phyloP scores from a whole-genome alignment of 805 yeast genomes.

The Myxozyma udenii region DNA sequence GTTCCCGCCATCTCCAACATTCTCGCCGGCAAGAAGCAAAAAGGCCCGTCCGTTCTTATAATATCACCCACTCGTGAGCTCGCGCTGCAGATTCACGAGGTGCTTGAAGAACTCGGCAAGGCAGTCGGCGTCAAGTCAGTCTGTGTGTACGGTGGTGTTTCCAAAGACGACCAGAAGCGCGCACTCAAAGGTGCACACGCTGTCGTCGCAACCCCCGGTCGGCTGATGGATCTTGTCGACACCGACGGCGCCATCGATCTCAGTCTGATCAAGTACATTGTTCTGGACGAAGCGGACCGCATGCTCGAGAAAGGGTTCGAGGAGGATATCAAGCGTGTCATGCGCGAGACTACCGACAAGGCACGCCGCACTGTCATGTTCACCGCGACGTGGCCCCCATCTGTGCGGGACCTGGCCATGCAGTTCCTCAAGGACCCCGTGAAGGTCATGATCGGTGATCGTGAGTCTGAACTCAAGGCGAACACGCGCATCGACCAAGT shows the following conservation, averaged over 20 bases:
- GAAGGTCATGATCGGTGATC: slow-evolving; percentile 86
- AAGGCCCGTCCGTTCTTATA: slow-evolving; percentile 62
- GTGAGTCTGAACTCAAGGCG: slow-evolving; percentile 83
- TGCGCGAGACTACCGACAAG: slow-evolving; percentile 53
- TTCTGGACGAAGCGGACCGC: slow-evolving; percentile 96
- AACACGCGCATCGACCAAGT: slow-evolving; percentile 90
- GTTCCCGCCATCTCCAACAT: slow-evolving; percentile 89
- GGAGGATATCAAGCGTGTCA: slow-evolving; percentile 85
- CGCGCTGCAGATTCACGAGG: slow-evolving; percentile 90
- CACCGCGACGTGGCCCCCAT: slow-evolving; percentile 99
- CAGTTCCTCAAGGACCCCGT: slow-evolving; percentile 80
- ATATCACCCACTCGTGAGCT: slow-evolving; percentile 97
- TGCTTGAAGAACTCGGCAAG: slow-evolving; percentile 59
- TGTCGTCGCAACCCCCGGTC: slow-evolving; percentile 98
- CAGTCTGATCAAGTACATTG: slow-evolving; percentile 66
- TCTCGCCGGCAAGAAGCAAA: slow-evolving; percentile 42
- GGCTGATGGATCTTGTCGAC: slow-evolving; percentile 82
- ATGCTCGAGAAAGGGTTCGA: slow-evolving; percentile 98
- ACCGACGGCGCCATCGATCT: slow-evolving; percentile 74
- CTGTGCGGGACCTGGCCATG: slow-evolving; percentile 87
- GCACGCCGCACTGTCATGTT: slow-evolving; percentile 92
- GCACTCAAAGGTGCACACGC: slow-evolving; percentile 62
- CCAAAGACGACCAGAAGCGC: slow-evolving; percentile 84
- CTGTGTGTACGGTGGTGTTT: slow-evolving; percentile 95
- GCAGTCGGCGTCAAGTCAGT: slow-evolving; percentile 64